Base-by-base conservation (phyloP, 2,329 filamentous ascomycete genomes). In the Penicillium paneum region DNA sequence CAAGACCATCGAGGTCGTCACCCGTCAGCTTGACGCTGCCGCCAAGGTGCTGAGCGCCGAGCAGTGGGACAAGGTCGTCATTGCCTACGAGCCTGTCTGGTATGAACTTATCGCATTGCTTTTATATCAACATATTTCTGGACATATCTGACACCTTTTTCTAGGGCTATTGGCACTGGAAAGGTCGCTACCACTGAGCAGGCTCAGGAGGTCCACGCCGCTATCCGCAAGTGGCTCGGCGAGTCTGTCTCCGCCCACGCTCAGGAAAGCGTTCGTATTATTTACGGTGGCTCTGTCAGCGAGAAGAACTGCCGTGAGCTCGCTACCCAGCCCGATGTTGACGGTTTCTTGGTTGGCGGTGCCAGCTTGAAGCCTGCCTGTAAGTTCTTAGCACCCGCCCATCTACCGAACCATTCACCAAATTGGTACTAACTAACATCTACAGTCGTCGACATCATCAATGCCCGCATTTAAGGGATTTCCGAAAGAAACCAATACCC, bases 11-110 rank as follows among this genome's bases (percentile, higher is more conserved):
- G 85, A 90, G 15, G 73, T 78, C 35, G 75, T 78, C 44, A 94
- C 89, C 67, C 79, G 78, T 64, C 94, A 99, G 82, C 84, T 99
- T 67, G 83, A 85, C 61, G 91, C 91, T 63, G 90, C 93, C 62
- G 84, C 84, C 53, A 87, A 91, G 74, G 76, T 79, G 68, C 71
- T 80, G 59, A 71, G 66, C 64, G 81, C 88, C 80, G 79, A 84
- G 68, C 90, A 96, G 80, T 99, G 94, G 94, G 84, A 81, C 71
- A 94, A 94, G 81, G 84, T 99, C 63, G 94, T 99, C 74, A 84
- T 99, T 70, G 94, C 94, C 71, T 99, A 99, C 79, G 94, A 99
- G 84, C 94, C 94, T 71, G 95, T 99, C 82, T 99, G 94, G 93
- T 91, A 85, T 74, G 89, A 48, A 21, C 24, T 19, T 41, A 43